Conservation (phyloP, 2,329 filamentous ascomycete genomes). For the Penicillium verrucosum region DNA sequence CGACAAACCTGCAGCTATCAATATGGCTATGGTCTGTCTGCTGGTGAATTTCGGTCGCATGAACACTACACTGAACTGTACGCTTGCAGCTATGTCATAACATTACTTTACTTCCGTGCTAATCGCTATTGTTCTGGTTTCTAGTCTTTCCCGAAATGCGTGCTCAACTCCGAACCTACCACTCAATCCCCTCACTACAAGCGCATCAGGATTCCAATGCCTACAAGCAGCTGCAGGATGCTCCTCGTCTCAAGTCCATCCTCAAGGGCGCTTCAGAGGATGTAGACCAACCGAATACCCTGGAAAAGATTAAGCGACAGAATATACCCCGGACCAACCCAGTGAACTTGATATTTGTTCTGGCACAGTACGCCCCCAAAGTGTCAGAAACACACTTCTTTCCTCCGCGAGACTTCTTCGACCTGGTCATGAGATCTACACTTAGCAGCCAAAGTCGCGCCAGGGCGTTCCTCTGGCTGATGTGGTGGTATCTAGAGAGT, state of each 20-base stretch:
- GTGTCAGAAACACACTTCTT: constrained; percentile 92
- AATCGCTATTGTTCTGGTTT: constrained; percentile 2
- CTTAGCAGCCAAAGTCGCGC: constrained; percentile 80
- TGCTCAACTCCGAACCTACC: constrained; percentile 93
- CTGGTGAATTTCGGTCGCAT: constrained; percentile 96
- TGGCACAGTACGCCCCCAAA: constrained; percentile 84
- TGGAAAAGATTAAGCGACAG: constrained; percentile 74
- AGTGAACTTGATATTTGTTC: constrained; percentile 93
- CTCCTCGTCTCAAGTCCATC: constrained; percentile 92
- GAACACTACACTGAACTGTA: constrained; percentile 98
- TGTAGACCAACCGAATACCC: constrained; percentile 73
- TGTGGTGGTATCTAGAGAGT: constrained; percentile 99
- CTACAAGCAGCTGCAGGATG: constrained; percentile 97
- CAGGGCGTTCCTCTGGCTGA: constrained; percentile 88
- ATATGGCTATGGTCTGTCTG: constrained; percentile 99
- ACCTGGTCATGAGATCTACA: constrained; percentile 87
- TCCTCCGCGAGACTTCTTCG: constrained; percentile 83
- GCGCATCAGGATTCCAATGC: constrained; percentile 91
- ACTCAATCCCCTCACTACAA: constrained; percentile 94
- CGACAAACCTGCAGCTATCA: constrained; percentile 86
- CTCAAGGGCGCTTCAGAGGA: constrained; percentile 96
- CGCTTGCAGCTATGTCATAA: constrained; percentile 31
- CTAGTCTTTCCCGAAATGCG: constrained; percentile 98
- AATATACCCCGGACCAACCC: constrained; percentile 82
- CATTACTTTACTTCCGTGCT: neutral